Evolutionary conservation across 179 eudicot species (phyloP).

Genomic region (Kewa caespitosa): DNA sequence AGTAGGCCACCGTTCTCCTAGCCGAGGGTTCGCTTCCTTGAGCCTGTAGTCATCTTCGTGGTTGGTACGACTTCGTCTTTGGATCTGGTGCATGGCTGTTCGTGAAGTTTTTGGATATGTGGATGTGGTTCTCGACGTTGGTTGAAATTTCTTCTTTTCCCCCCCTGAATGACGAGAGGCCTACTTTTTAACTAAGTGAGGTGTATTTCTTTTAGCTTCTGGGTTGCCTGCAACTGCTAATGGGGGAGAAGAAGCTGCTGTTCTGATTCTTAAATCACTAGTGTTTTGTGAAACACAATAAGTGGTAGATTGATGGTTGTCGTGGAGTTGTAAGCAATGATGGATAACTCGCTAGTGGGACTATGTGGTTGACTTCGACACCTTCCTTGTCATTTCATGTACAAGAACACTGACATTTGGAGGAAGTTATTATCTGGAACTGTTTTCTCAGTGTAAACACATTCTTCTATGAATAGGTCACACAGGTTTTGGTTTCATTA

Average conservation of each 20-base stretch:
- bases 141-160: not conserved
- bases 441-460: constrained; percentile 3
- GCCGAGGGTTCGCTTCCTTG: constrained; percentile 30
- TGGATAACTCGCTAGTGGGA: not conserved
- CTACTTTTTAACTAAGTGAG: no score
- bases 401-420: not conserved
- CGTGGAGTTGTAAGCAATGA: not conserved
- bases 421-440: constrained; percentile 6
- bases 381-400: not conserved
- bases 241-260: constrained; percentile 1
- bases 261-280: not conserved
- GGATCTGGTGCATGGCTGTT: constrained; percentile 19
- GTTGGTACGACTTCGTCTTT: constrained; percentile 23
- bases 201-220: not conserved
- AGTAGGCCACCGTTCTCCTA: constrained; percentile 31
- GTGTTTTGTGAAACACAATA: constrained; percentile 9
- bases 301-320: constrained; percentile 8
- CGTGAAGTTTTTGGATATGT: constrained; percentile 14
- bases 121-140: constrained; percentile 2
- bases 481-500: constrained; percentile 4
- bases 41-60: constrained; percentile 35
- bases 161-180: no score
- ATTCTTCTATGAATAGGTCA: not conserved
- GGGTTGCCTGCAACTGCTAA: not conserved
- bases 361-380: not conserved